Evolutionary conservation across 768 basidiomycete species (phyloP).

Genomic region (Lepiota venenata): DNA sequence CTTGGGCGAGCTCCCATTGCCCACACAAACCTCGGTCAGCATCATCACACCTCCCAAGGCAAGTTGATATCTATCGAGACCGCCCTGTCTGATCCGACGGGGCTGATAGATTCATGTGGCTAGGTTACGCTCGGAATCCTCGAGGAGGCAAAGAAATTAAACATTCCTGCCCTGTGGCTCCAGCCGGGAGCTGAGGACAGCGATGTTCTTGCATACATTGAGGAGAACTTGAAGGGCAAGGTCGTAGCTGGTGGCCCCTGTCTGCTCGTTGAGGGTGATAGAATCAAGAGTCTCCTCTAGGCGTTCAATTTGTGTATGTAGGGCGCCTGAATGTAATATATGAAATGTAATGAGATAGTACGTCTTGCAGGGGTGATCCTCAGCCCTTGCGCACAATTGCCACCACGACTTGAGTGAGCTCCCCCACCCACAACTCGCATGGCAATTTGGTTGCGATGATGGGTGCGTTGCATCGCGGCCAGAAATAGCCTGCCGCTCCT

Average conservation of each 20-base stretch:
- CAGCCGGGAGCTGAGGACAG: constrained; percentile 85
- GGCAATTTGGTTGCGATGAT: constrained; percentile 5
- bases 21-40: constrained; percentile 68
- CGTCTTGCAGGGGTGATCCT: no score
- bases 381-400: no score
- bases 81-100: neutral
- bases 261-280: constrained; percentile 75
- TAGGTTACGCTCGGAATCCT: constrained; percentile 71
- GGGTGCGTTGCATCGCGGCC: constrained; percentile 1
- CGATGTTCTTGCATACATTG: constrained; percentile 60
- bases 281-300: constrained; percentile 25
- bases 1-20: constrained; percentile 54
- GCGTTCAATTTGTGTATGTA: neutral
- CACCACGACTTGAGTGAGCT: no score
- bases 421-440: neutral
- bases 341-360: no score
- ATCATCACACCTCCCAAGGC: constrained; percentile 79
- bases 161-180: constrained; percentile 80
- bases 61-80: constrained; percentile 10
- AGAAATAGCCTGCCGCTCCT: neutral
- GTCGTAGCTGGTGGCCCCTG: constrained; percentile 86
- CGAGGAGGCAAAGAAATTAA: constrained; percentile 63
- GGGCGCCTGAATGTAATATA: neutral
- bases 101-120: neutral
- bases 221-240: constrained; percentile 58